Percentiles rank a stretch among this genome's conserved stretches.
These are phyloP conservation scores for Metarhizium anisopliae DNA, from an alignment of 2,329 filamentous ascomycete genomes.

Conservation along the genomic window DNA sequence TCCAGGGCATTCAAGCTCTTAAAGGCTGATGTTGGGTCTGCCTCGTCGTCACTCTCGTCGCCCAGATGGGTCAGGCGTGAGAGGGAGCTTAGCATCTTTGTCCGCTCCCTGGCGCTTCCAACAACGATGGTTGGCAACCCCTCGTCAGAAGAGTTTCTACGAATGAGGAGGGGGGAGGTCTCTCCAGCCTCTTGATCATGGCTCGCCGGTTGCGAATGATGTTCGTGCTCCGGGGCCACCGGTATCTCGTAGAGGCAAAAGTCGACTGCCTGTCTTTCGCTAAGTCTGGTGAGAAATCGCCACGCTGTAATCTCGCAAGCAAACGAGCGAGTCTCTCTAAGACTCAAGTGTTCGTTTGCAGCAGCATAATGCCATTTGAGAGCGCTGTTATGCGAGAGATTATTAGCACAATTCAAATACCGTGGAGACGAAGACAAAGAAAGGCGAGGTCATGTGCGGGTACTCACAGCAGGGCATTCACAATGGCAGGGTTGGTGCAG, in stretches of 20 bases:
- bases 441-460: slow-evolving; percentile 3
- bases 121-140: slow-evolving; percentile 14
- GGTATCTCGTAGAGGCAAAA: slow-evolving; percentile 68
- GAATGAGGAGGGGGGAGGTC: slow-evolving; percentile 35
- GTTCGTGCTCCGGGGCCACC: slow-evolving; percentile 20
- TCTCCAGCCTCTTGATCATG: slow-evolving; percentile 37
- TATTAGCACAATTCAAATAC: background rate
- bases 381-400: slow-evolving; percentile 36
- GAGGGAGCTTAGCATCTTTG: slow-evolving; percentile 43
- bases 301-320: slow-evolving; percentile 77
- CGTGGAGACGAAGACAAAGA: background rate
- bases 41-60: slow-evolving; percentile 33
- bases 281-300: slow-evolving; percentile 63
- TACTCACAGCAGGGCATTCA: slow-evolving; percentile 64
- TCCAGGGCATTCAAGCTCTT: slow-evolving; percentile 77
- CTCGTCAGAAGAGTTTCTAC: slow-evolving; percentile 17
- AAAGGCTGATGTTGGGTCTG: slow-evolving; percentile 63
- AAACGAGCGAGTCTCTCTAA: slow-evolving; percentile 60
- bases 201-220: slow-evolving; percentile 4
- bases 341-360: slow-evolving; percentile 52
- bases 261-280: slow-evolving; percentile 65
- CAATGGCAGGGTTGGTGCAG: slow-evolving; percentile 59
- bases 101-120: slow-evolving; percentile 35
- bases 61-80: slow-evolving; percentile 39
- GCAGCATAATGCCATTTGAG: slow-evolving; percentile 66